A percentile compares a stretch with the other conserved stretches of the same genome.
phyloP scores from a whole-genome alignment of 2,329 filamentous ascomycete genomes.

The Escovopsis weberi region DNA sequence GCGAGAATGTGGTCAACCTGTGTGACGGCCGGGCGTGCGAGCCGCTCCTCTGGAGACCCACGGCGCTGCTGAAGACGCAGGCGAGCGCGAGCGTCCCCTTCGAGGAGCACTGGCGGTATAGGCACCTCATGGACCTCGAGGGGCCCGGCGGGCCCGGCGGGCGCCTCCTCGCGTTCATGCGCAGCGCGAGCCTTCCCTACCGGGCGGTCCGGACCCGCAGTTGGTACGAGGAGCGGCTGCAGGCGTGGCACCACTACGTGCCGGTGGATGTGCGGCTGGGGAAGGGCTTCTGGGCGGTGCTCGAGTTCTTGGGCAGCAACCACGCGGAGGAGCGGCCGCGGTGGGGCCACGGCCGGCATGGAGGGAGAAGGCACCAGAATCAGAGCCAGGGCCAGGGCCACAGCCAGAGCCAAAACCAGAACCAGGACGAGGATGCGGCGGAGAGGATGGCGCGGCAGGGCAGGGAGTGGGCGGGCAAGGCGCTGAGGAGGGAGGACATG shows the following conservation, averaged over 20 bases:
- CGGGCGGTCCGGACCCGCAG: slow-evolving; percentile 47
- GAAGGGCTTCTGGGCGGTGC: slow-evolving; percentile 47
- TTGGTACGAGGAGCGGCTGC: slow-evolving; percentile 48
- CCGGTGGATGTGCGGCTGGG: slow-evolving; percentile 37
- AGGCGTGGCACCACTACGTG: slow-evolving; percentile 49
- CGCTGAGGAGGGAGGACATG: slow-evolving; percentile 54
- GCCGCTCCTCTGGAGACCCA: slow-evolving; percentile 20
- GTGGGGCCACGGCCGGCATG: no score
- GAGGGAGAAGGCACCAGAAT: no score
- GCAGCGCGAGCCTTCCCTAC: slow-evolving; percentile 49
- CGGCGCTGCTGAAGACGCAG: slow-evolving; percentile 14
- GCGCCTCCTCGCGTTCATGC: slow-evolving; percentile 52
- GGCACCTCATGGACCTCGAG: slow-evolving; percentile 58
- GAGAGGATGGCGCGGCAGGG: slow-evolving; percentile 20
- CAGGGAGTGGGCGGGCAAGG: slow-evolving; percentile 39
- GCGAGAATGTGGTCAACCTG: slow-evolving; percentile 21
- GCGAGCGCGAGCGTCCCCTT: slow-evolving; percentile 5
- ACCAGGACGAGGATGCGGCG: slow-evolving; percentile 5
- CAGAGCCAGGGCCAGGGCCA: no score
- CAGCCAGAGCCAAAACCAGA: no score
- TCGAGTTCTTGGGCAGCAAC: slow-evolving; percentile 9
- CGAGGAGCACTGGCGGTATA: slow-evolving; percentile 37
- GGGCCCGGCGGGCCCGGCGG: slow-evolving; percentile 48
- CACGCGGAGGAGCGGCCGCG: slow-evolving; percentile 1
- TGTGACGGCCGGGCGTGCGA: slow-evolving; percentile 32